Percentiles rank a stretch among this genome's conserved stretches.
Evolutionary conservation across 331 rosid species (phyloP).

Genomic region (Quercus tomentella): DNA sequence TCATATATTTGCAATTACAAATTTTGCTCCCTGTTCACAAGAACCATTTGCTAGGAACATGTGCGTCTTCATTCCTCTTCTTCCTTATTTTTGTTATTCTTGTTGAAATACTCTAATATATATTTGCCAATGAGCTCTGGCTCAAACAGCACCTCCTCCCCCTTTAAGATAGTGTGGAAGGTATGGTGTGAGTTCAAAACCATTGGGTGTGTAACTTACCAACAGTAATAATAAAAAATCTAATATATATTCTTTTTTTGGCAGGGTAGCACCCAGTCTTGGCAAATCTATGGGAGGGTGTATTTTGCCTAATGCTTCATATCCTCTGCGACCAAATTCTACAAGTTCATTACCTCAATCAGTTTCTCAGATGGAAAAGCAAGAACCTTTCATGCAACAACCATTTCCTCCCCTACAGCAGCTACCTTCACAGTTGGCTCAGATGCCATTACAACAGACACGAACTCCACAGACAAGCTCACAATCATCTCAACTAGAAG

Average conservation of each 20-base stretch:
- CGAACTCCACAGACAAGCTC: conserved; percentile 36
- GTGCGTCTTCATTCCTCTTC: conserved; percentile 18
- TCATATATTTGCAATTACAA: conserved; percentile 23
- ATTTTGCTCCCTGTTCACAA: conserved; percentile 44
- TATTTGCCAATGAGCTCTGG: not conserved
- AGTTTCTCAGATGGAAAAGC: conserved; percentile 49
- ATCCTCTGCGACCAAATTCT: conserved; percentile 41
- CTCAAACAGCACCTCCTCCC: not conserved
- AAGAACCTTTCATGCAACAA: conserved; percentile 52
- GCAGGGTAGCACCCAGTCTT: conserved; percentile 52
- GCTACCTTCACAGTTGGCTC: conserved; percentile 38
- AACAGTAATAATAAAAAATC: too few species aligned
- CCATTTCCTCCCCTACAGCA: conserved; percentile 44
- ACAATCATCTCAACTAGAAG: conserved; percentile 43
- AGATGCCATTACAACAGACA: conserved; percentile 39
- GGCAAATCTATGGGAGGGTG: conserved; percentile 50
- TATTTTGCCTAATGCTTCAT: conserved; percentile 41
- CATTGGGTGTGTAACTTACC: too few species aligned
- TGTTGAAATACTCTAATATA: conserved; percentile 6
- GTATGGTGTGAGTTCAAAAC: too few species aligned
- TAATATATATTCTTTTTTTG: conserved; percentile 9
- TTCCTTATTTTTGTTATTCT: not conserved
- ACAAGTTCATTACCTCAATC: conserved; percentile 45
- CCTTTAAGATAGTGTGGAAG: too few species aligned
- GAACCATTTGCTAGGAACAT: conserved; percentile 58